These are phyloP conservation scores for Penicillium italicum DNA, from an alignment of 2,329 filamentous ascomycete genomes.

Conservation along the genomic window DNA sequence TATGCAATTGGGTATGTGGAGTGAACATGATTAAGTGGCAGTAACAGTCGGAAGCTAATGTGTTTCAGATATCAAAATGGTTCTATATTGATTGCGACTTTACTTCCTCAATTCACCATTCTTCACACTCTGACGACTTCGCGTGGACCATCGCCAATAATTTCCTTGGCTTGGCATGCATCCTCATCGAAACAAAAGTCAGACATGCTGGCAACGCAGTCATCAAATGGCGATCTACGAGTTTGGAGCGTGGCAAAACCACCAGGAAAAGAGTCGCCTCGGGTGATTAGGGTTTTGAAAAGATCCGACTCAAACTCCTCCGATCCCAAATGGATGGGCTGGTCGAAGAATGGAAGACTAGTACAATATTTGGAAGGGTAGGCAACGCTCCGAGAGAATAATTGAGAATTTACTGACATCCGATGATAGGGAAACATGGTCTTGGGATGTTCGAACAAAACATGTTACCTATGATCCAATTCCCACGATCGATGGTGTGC, in stretches of 20 bases:
- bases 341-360: conserved; percentile 97
- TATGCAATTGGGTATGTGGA: conserved; percentile 84
- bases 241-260: conserved; percentile 95
- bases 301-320: conserved; percentile 68
- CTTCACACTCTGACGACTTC: conserved; percentile 86
- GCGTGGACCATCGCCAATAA: conserved; percentile 78
- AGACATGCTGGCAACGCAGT: conserved; percentile 94
- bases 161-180: conserved; percentile 88
- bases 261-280: conserved; percentile 69
- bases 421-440: conserved; percentile 69
- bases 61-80: conserved; percentile 80
- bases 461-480: conserved; percentile 87
- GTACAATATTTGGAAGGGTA: conserved; percentile 89
- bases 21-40: background rate
- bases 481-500: conserved; percentile 76
- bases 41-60: background rate
- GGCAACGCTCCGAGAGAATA: conserved; percentile 39
- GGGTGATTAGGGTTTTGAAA: conserved; percentile 83
- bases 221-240: conserved; percentile 82
- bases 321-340: conserved; percentile 92
- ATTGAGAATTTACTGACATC: background rate
- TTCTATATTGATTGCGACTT: conserved; percentile 80
- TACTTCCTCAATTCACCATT: conserved; percentile 91
- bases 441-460: conserved; percentile 98
- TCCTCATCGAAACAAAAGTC: conserved; percentile 95